These are phyloP conservation scores for Tylopilus plumbeoviolaceoides DNA, from an alignment of 768 basidiomycete species.

Conservation along the genomic window DNA sequence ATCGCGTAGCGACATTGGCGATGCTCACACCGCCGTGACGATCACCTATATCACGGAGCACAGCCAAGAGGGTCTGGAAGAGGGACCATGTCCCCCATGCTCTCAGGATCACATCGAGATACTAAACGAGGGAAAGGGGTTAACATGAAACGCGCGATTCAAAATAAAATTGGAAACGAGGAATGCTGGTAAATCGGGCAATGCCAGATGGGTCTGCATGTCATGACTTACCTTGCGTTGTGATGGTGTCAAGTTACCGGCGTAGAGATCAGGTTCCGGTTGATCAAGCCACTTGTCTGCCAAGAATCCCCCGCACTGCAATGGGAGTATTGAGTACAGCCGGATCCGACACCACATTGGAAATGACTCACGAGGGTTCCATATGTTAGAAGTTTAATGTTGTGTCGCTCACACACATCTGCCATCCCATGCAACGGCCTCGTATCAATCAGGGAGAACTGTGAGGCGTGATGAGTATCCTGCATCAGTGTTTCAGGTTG, in stretches of 20 bases:
- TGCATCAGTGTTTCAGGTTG: not conserved
- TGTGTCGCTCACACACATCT: conserved; percentile 69
- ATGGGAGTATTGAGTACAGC: conserved; percentile 4
- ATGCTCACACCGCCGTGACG: conserved; percentile 63
- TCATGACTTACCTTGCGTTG: conserved; percentile 63
- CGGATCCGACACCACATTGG: not conserved
- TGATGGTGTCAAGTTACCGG: conserved; percentile 67
- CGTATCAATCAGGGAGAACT: conserved; percentile 83
- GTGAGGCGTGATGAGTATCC: conserved; percentile 9
- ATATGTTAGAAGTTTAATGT: conserved; percentile 73
- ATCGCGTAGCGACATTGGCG: conserved; percentile 75
- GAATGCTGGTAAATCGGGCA: not conserved
- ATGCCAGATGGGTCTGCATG: not conserved
- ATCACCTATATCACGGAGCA: conserved; percentile 62
- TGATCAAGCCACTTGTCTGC: conserved; percentile 68
- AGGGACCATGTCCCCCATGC: conserved; percentile 78
- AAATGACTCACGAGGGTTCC: conserved; percentile 64
- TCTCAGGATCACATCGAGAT: conserved; percentile 76
- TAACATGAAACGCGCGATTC: not conserved
- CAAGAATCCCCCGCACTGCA: conserved; percentile 80
- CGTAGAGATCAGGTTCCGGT: conserved; percentile 70
- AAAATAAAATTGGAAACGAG: not conserved
- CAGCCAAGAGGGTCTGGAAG: conserved; percentile 61
- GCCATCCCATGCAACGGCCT: conserved; percentile 75
- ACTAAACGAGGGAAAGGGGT: conserved; percentile 41